These are phyloP conservation scores for Hymenoscyphus albidus DNA, from an alignment of 2,329 filamentous ascomycete species.

Conservation along the genomic window DNA sequence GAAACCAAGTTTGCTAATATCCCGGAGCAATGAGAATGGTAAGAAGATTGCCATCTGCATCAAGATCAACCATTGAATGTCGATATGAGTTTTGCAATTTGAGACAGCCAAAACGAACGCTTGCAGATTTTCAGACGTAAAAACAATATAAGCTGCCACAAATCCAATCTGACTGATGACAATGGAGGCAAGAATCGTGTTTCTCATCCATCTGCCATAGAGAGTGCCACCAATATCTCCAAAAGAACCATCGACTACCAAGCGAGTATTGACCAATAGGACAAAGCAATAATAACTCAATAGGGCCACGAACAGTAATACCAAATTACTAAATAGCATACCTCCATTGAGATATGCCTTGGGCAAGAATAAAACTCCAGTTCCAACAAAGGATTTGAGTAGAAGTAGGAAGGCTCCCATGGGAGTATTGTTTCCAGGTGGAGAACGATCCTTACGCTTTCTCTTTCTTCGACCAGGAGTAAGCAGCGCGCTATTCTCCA, in stretches of 20 bases:
- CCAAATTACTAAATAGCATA: constrained; percentile 92
- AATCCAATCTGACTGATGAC: constrained; percentile 95
- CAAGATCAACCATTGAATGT: constrained; percentile 85
- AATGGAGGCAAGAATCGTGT: constrained; percentile 83
- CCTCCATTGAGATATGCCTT: constrained; percentile 93
- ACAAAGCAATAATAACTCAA: constrained; percentile 98
- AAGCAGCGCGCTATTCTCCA: constrained; percentile 82
- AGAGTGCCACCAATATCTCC: constrained; percentile 92
- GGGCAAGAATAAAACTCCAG: constrained; percentile 88
- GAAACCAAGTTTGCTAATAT: constrained; percentile 96
- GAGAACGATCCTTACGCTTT: constrained; percentile 70
- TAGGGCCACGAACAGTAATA: constrained; percentile 78
- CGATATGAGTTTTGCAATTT: constrained; percentile 78
- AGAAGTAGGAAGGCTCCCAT: constrained; percentile 78
- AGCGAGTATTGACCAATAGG: constrained; percentile 78
- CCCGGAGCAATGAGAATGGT: constrained; percentile 86
- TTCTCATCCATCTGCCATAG: constrained; percentile 87
- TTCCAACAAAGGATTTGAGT: constrained; percentile 97
- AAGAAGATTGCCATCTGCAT: constrained; percentile 95
- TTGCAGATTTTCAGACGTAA: constrained; percentile 91
- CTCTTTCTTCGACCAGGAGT: constrained; percentile 70
- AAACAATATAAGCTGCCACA: constrained; percentile 92
- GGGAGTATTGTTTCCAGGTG: constrained; percentile 71
- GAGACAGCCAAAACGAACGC: constrained; percentile 91
- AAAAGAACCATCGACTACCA: constrained; percentile 89